Conservation (phyloP, 1,284 basidiomycete genomes). For the Ceratobasidium theobromae region DNA sequence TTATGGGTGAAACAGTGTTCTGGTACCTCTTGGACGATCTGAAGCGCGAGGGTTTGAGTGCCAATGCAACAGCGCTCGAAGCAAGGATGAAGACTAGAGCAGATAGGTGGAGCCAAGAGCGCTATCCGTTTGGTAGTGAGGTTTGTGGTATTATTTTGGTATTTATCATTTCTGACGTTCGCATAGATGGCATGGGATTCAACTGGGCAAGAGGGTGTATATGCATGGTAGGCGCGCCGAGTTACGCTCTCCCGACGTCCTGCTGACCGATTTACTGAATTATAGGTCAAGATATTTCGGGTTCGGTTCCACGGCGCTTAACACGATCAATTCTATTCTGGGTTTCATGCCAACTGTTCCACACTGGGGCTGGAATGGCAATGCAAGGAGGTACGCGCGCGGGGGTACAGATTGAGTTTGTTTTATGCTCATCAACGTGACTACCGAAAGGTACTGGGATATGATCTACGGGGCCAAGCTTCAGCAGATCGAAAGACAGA, state of each 20-base stretch:
- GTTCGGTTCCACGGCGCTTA: slow-evolving; percentile 53
- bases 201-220: slow-evolving; percentile 49
- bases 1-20: slow-evolving; percentile 63
- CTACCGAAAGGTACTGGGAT: slow-evolving; percentile 47
- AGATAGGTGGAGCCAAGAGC: slow-evolving; percentile 50
- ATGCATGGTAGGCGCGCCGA: slow-evolving; percentile 5
- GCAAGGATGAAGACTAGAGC: slow-evolving; percentile 52
- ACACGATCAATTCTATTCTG: slow-evolving; percentile 58
- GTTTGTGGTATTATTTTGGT: neutral
- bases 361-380: slow-evolving; percentile 64
- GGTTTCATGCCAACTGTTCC: slow-evolving; percentile 59
- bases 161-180: slow-evolving; percentile 44
- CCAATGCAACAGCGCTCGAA: slow-evolving; percentile 54
- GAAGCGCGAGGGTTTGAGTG: slow-evolving; percentile 54
- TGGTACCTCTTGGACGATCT: slow-evolving; percentile 54
- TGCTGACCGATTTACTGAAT: slow-evolving; percentile 34
- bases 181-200: slow-evolving; percentile 66
- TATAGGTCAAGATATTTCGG: slow-evolving; percentile 61
- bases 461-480: slow-evolving; percentile 60
- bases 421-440: neutral
- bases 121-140: slow-evolving; percentile 49
- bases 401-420: too few relatives aligned
- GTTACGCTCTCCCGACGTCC: neutral
- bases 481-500: slow-evolving; percentile 57
- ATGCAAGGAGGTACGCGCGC: slow-evolving; percentile 61